Evolutionary conservation across 495 filamentous ascomycete genomes (phyloP).

Genomic region (Aspergillus egyptiacus): DNA sequence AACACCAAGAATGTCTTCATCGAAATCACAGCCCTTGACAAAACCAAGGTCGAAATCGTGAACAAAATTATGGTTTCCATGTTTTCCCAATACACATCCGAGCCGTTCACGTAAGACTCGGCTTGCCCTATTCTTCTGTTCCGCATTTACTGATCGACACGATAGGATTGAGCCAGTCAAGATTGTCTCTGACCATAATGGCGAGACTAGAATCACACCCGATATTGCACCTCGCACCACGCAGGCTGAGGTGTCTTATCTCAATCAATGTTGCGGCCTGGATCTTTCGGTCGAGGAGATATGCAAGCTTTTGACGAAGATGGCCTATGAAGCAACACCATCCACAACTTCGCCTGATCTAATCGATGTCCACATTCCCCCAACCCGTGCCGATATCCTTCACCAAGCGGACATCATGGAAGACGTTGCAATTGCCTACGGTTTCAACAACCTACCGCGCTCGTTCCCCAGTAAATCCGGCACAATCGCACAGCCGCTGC

Average conservation of each 20-base stretch:
- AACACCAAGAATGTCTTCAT: constrained; percentile 91
- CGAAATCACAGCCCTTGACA: constrained; percentile 94
- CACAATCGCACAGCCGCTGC: constrained; percentile 79
- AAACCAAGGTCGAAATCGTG: constrained; percentile 94
- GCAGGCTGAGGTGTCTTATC: constrained; percentile 80
- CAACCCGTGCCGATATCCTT: constrained; percentile 87
- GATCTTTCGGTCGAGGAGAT: constrained; percentile 64
- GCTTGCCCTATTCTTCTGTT: neutral
- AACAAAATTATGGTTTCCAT: constrained; percentile 92
- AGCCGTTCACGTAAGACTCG: constrained; percentile 67
- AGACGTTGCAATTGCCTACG: constrained; percentile 90
- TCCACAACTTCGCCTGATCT: constrained; percentile 56
- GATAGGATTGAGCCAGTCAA: constrained; percentile 77
- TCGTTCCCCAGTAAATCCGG: constrained; percentile 74
- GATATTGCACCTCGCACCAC: constrained; percentile 68
- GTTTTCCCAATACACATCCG: constrained; percentile 89
- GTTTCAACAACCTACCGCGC: constrained; percentile 88
- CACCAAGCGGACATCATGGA: constrained; percentile 99
- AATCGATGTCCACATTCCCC: constrained; percentile 75
- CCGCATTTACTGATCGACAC: neutral
- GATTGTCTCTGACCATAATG: constrained; percentile 87
- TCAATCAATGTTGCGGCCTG: constrained; percentile 87
- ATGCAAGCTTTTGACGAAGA: constrained; percentile 70
- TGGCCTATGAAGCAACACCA: constrained; percentile 75
- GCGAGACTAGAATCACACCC: constrained; percentile 70